Conservation (phyloP, 345 rosid species). For the Syzygium aqueum region DNA sequence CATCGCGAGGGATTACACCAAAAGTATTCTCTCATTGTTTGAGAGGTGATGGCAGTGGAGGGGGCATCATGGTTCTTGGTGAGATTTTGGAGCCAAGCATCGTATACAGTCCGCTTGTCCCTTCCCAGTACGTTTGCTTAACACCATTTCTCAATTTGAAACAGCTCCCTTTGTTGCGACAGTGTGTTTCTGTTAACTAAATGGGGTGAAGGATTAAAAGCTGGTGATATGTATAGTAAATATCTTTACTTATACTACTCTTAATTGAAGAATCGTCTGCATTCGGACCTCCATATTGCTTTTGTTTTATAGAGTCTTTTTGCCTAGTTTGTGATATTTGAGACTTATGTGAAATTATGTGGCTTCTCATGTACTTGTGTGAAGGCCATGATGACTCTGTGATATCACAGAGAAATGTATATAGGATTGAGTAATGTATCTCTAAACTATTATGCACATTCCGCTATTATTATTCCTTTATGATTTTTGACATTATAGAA, state of each 20-base stretch:
- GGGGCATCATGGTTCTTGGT: conserved; percentile 94
- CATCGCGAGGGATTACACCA: conserved; percentile 74
- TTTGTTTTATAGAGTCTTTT: not conserved
- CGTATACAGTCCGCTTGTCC: conserved; percentile 85
- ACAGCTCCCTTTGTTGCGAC: not conserved
- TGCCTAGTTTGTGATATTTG: not conserved
- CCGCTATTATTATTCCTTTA: not conserved
- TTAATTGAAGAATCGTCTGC: not conserved
- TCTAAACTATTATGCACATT: not conserved
- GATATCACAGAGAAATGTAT: not conserved
- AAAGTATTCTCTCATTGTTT: conserved; percentile 91
- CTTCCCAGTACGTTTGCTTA: conserved; percentile 56
- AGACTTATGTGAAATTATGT: not conserved
- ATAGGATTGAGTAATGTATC: not conserved
- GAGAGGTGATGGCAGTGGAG: conserved; percentile 86
- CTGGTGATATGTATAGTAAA: not conserved
- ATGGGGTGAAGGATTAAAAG: not conserved
- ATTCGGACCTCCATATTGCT: not conserved
- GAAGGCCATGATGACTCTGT: not conserved
- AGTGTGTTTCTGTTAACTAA: not conserved
- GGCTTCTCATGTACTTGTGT: not conserved
- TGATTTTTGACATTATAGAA: not conserved
- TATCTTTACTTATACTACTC: not conserved
- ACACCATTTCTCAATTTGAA: not conserved
- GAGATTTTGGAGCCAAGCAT: conserved; percentile 89